Conservation (phyloP, 2,329 filamentous ascomycete species). For the Hansfordia pulvinata region DNA sequence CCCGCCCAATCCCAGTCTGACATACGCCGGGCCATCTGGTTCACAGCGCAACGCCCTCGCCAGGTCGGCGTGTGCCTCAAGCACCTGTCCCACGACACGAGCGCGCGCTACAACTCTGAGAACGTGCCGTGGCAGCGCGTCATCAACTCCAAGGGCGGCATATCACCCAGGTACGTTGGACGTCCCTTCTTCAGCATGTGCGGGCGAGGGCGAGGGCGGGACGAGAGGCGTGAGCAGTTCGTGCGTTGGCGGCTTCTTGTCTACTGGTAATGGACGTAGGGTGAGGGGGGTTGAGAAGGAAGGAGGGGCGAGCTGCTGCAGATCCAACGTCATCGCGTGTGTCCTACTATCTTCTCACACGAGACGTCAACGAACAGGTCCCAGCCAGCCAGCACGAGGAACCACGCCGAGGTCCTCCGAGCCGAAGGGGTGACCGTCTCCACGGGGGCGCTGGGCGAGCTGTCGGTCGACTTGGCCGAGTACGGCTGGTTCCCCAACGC, state of each 20-base stretch:
- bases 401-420: slow-evolving; percentile 34
- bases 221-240: too few relatives aligned
- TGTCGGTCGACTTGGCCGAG: slow-evolving; percentile 33
- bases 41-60: slow-evolving; percentile 54
- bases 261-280: too few relatives aligned
- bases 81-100: slow-evolving; percentile 51
- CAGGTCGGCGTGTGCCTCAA: slow-evolving; percentile 89
- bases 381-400: slow-evolving; percentile 30
- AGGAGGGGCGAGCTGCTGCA: too few relatives aligned
- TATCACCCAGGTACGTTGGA: slow-evolving; percentile 58
- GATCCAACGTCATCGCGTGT: not conserved
- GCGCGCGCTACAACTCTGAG: slow-evolving; percentile 47
- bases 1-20: too few relatives aligned
- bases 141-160: slow-evolving; percentile 73
- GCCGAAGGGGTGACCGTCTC: slow-evolving; percentile 40
- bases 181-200: not conserved
- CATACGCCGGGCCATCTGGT: too few relatives aligned
- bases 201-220: too few relatives aligned
- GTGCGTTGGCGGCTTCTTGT: too few relatives aligned
- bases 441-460: slow-evolving; percentile 32
- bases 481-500: slow-evolving; percentile 42
- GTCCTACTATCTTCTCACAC: not conserved
- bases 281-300: too few relatives aligned
- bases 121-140: slow-evolving; percentile 95
- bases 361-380: slow-evolving; percentile 22